These are phyloP conservation scores for Epichloe baconii DNA, from an alignment of 2,329 filamentous ascomycete genomes.

Conservation along the genomic window DNA sequence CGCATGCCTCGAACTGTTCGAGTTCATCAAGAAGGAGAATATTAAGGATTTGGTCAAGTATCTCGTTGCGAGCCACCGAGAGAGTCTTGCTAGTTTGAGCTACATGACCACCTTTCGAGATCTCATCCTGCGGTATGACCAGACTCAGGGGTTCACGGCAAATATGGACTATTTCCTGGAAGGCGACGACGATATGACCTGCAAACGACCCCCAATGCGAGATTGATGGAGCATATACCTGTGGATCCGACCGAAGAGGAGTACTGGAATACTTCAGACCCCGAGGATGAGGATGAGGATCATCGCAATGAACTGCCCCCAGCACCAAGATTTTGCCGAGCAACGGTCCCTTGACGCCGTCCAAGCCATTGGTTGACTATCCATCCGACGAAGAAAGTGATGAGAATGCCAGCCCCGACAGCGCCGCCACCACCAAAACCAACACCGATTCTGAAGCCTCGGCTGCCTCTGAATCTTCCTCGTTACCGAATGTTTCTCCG, in stretches of 20 bases:
- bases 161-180: slow-evolving; percentile 63
- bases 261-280: slow-evolving; percentile 85
- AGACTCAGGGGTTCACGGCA: slow-evolving; percentile 54
- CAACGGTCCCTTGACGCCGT: slow-evolving; percentile 50
- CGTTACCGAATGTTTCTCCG: slow-evolving; percentile 24
- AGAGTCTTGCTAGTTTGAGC: slow-evolving; percentile 60
- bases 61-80: slow-evolving; percentile 71
- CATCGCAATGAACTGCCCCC: slow-evolving; percentile 13
- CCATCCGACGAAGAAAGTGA: slow-evolving; percentile 73
- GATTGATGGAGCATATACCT: slow-evolving; percentile 56
- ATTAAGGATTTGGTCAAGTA: slow-evolving; percentile 73
- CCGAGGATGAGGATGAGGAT: slow-evolving; percentile 58
- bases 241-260: slow-evolving; percentile 79
- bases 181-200: slow-evolving; percentile 45
- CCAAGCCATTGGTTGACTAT: slow-evolving; percentile 79
- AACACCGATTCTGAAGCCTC: slow-evolving; percentile 19
- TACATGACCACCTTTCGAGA: slow-evolving; percentile 78
- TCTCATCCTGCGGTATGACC: slow-evolving; percentile 65
- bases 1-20: slow-evolving; percentile 81
- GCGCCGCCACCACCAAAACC: slow-evolving; percentile 15
- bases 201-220: slow-evolving; percentile 32
- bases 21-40: slow-evolving; percentile 72
- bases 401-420: slow-evolving; percentile 43
- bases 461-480: slow-evolving; percentile 16
- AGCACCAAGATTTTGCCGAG: slow-evolving; percentile 23